Conservation (phyloP, 352 stramenopile genomes). For the Vaucheria bursata region DNA sequence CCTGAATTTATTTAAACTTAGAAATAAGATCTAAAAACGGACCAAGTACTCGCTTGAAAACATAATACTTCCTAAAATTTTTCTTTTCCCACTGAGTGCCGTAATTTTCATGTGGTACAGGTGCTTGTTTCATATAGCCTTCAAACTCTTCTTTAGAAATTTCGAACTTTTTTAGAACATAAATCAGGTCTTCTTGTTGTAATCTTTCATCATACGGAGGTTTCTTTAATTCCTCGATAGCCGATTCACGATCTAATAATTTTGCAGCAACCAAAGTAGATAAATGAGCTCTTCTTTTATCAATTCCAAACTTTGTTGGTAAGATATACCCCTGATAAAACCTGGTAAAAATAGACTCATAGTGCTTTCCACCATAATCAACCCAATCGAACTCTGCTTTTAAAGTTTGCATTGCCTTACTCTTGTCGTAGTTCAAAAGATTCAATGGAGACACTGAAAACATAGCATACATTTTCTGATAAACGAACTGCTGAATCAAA, state of each 20-base stretch:
- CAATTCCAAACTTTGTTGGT: background rate
- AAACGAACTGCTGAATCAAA: background rate
- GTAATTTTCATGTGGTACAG: background rate
- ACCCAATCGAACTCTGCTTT: background rate
- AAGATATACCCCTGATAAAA: slow-evolving; percentile 2
- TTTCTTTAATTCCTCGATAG: background rate
- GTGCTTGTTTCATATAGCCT: background rate
- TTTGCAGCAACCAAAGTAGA: background rate
- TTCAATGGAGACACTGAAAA: background rate
- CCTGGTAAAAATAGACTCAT: background rate
- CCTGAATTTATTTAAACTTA: too few species aligned
- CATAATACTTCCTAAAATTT: too few species aligned
- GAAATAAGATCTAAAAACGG: too few species aligned
- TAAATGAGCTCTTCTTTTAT: background rate
- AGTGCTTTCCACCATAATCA: too few species aligned
- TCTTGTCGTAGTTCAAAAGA: background rate
- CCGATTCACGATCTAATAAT: background rate
- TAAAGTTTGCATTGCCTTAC: background rate
- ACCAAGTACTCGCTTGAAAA: too few species aligned
- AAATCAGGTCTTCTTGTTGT: background rate
- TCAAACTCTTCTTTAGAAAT: background rate
- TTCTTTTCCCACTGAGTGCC: too few species aligned
- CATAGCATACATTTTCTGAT: background rate
- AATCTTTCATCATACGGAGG: background rate
- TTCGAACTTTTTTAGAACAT: background rate